Evolutionary conservation across 1,284 basidiomycete species (phyloP).

Genomic region (Fomitopsis pinicola): DNA sequence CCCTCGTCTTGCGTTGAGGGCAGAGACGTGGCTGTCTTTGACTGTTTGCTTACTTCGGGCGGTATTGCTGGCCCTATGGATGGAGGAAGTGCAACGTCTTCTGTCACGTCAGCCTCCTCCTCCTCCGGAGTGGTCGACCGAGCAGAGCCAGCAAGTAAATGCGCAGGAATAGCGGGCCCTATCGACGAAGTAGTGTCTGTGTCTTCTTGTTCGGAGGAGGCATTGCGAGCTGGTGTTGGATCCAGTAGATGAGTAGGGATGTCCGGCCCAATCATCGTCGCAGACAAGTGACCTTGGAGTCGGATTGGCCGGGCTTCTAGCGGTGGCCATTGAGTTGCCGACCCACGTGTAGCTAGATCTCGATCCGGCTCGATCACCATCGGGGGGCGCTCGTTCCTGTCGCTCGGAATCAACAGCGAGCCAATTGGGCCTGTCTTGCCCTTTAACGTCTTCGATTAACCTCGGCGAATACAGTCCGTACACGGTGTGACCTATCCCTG

Average conservation of each 20-base stretch:
- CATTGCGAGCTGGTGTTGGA: neutral
- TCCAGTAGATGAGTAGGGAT: conserved; percentile 38
- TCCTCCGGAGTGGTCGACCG: neutral
- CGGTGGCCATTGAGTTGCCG: neutral
- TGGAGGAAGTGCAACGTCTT: neutral
- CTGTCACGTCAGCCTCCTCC: neutral
- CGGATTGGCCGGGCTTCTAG: neutral
- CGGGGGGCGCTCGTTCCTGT: no score
- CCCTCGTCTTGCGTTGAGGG: conserved; percentile 30
- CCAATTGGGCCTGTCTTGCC: no score
- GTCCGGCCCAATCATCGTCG: conserved; percentile 47
- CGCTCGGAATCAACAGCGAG: no score
- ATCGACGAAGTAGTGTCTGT: conserved; percentile 11
- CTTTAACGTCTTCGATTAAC: no score
- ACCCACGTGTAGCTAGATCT: neutral
- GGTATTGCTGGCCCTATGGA: neutral
- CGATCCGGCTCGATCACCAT: neutral
- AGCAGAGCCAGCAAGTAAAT: neutral
- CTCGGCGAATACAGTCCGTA: no score
- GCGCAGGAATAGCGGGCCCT: conserved; percentile 15
- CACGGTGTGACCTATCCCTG: no score
- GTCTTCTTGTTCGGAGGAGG: neutral
- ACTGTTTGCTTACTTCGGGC: neutral
- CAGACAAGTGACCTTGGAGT: neutral
- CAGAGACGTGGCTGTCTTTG: neutral